Evolutionary conservation across 768 basidiomycete genomes (phyloP).

Genomic region (Suillus clintonianus): DNA sequence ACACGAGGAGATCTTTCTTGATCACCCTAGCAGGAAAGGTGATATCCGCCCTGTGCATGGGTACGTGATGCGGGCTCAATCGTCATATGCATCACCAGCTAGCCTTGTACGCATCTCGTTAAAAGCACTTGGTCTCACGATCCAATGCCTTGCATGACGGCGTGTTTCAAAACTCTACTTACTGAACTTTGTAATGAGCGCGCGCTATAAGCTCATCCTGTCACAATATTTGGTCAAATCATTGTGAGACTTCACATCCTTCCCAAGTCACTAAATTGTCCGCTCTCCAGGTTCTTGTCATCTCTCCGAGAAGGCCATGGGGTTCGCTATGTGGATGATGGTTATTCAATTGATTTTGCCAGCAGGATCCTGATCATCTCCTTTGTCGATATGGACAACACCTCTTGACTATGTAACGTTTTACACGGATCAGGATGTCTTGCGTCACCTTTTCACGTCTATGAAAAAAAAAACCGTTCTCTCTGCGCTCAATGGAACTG

Average conservation of each 20-base stretch:
- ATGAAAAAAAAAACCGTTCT: slow-evolving; percentile 14
- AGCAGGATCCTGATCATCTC: background rate
- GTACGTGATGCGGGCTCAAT: slow-evolving; percentile 1
- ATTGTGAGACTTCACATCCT: background rate
- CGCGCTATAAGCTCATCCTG: background rate
- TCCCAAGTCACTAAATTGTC: background rate
- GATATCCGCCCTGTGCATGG: slow-evolving; percentile 7
- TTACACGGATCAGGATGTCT: slow-evolving; percentile 13
- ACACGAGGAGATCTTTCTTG: slow-evolving; percentile 12
- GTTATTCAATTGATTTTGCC: background rate
- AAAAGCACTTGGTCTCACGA: slow-evolving; percentile 7
- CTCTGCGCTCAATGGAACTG: slow-evolving; percentile 6
- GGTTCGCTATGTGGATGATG: background rate
- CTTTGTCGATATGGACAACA: background rate
- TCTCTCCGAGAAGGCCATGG: background rate
- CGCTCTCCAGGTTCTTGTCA: background rate
- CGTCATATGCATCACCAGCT: background rate
- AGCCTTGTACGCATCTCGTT: slow-evolving; percentile 6
- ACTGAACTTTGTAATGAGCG: slow-evolving; percentile 2
- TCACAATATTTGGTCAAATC: background rate
- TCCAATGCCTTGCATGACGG: background rate
- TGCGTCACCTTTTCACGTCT: slow-evolving; percentile 16
- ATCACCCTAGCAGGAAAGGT: slow-evolving; percentile 11
- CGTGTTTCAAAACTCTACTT: background rate
- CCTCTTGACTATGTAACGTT: background rate